These are phyloP conservation scores for Boletus rex-veris DNA, from an alignment of 768 basidiomycete species.

Conservation along the genomic window DNA sequence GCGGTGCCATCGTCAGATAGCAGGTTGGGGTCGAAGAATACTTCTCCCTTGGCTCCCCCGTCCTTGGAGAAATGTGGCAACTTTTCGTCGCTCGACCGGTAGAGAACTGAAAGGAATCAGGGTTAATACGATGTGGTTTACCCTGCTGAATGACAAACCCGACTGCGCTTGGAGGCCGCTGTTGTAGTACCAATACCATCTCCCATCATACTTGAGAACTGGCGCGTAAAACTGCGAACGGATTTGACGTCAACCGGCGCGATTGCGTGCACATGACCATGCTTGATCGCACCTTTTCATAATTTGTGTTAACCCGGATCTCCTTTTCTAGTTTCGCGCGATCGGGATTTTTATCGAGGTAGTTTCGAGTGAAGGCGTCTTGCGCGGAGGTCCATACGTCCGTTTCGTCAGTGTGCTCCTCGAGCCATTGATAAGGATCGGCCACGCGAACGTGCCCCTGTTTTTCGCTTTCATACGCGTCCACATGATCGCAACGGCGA, in stretches of 20 bases:
- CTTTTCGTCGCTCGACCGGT: constrained; percentile 51
- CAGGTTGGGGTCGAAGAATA: constrained; percentile 81
- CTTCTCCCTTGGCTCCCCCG: constrained; percentile 50
- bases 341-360: constrained; percentile 64
- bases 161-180: constrained; percentile 72
- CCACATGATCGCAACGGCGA: constrained; percentile 62
- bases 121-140: neutral
- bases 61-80: constrained; percentile 54
- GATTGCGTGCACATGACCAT: neutral
- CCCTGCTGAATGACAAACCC: constrained; percentile 21
- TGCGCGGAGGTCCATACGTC: constrained; percentile 62
- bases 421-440: constrained; percentile 78
- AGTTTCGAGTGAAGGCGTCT: constrained; percentile 52
- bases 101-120: constrained; percentile 43
- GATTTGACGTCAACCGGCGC: neutral
- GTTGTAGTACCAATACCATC: constrained; percentile 83
- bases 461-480: constrained; percentile 63
- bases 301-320: constrained; percentile 54
- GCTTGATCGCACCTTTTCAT: constrained; percentile 38
- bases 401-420: constrained; percentile 59
- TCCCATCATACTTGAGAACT: constrained; percentile 54
- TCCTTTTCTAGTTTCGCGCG: constrained; percentile 53
- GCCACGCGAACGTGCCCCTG: constrained; percentile 59
- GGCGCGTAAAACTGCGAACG: constrained; percentile 59
- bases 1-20: constrained; percentile 72